Evolutionary conservation across 2,329 filamentous ascomycete genomes (phyloP).

Genomic region (Fusarium aywerte): DNA sequence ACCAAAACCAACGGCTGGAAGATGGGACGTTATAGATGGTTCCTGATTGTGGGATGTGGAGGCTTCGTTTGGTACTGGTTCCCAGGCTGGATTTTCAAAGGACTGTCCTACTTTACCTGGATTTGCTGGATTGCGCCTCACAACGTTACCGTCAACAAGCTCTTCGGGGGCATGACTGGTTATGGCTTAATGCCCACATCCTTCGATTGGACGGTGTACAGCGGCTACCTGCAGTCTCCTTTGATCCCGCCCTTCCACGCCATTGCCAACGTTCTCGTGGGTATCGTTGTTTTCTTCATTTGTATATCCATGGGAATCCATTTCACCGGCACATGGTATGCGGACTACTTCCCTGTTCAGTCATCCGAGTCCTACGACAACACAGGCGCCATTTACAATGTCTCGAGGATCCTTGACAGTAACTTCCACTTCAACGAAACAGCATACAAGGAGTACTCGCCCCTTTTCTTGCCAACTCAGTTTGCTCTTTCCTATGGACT

Average conservation of each 20-base stretch:
- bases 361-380: constrained; percentile 73
- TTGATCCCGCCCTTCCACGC: constrained; percentile 65
- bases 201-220: constrained; percentile 63
- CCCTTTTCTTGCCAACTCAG: constrained; percentile 71
- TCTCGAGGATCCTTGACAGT: constrained; percentile 66
- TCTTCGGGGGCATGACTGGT: constrained; percentile 69
- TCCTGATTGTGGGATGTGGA: constrained; percentile 65
- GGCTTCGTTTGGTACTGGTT: constrained; percentile 69
- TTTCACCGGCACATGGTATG: constrained; percentile 66
- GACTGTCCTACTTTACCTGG: constrained; percentile 71
- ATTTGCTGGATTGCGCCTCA: constrained; percentile 71
- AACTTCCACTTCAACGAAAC: constrained; percentile 68
- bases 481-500: constrained; percentile 70
- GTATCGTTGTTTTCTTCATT: constrained; percentile 66
- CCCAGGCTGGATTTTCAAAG: constrained; percentile 71
- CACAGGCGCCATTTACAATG: constrained; percentile 68
- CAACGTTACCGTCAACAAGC: constrained; percentile 68
- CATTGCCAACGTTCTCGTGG: constrained; percentile 65
- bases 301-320: constrained; percentile 68
- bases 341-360: constrained; percentile 71
- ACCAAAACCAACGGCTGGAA: constrained; percentile 68
- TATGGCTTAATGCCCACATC: constrained; percentile 70
- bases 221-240: constrained; percentile 61
- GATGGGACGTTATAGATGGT: constrained; percentile 72
- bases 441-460: constrained; percentile 72